Conservation (phyloP, 2,329 filamentous ascomycete species). For the Ceratocystis eucalypticola region DNA sequence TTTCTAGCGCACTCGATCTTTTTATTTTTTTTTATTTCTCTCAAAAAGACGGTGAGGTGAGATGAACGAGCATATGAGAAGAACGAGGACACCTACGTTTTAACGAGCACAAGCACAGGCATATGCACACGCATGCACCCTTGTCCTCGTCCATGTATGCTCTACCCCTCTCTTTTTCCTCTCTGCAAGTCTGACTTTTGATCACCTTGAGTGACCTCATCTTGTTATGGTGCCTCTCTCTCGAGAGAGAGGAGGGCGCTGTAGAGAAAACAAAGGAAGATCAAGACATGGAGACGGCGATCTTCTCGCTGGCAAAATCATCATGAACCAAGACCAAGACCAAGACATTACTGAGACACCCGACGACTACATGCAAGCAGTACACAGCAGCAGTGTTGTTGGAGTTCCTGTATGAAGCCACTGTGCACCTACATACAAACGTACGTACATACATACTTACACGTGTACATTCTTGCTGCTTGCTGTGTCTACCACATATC, state of each 20-base stretch:
- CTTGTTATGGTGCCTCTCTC: neutral
- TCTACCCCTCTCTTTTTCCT: neutral
- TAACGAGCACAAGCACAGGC: neutral
- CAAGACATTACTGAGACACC: no score
- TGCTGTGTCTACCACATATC: no score
- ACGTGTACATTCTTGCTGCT: neutral
- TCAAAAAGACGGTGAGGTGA: no score
- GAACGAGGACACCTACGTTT: no score
- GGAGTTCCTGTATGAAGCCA: neutral
- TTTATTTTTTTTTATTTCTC: no score
- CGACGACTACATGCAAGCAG: no score
- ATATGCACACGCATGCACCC: no score
- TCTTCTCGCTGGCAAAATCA: no score
- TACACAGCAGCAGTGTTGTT: neutral
- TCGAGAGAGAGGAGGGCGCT: neutral
- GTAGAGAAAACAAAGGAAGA: neutral
- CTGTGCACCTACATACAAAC: neutral
- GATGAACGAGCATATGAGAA: no score
- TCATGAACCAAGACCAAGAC: no score
- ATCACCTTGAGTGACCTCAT: neutral
- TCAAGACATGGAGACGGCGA: neutral
- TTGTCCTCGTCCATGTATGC: neutral
- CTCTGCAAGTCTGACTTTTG: neutral
- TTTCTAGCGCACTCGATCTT: no score
- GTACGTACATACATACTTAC: neutral